Evolutionary conservation across 352 stramenopile genomes (phyloP).

Genomic region (Salisapilia sapeloensis): DNA sequence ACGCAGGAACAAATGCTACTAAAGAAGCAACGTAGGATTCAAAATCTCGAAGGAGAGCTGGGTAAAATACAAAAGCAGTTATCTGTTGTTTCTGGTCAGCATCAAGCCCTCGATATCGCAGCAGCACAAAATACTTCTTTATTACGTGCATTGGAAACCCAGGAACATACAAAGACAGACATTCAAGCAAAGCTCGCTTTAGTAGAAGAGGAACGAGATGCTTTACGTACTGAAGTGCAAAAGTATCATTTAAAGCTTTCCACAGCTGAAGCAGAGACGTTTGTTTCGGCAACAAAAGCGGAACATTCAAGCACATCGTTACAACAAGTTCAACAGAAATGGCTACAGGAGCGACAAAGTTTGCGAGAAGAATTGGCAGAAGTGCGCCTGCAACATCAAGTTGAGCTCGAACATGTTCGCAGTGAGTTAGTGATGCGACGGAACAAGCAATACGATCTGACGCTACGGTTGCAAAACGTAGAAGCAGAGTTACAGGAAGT

Average conservation of each 20-base stretch:
- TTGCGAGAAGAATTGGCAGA: conserved; percentile 25
- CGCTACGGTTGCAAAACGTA: conserved; percentile 37
- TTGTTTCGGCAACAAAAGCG: conserved; percentile 24
- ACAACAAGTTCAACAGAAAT: conserved; percentile 47
- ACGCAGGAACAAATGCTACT: conserved; percentile 42
- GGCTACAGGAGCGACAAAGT: conserved; percentile 22
- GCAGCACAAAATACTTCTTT: conserved; percentile 58
- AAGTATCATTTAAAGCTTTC: conserved; percentile 10
- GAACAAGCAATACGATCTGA: conserved; percentile 71
- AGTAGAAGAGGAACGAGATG: conserved; percentile 14
- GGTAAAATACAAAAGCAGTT: conserved; percentile 26
- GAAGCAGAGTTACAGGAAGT: conserved; percentile 28
- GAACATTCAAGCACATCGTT: too few species aligned
- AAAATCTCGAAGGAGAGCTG: conserved; percentile 33
- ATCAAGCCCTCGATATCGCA: conserved; percentile 58
- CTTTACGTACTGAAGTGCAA: conserved; percentile 13
- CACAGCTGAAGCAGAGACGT: conserved; percentile 23
- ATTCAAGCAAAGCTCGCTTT: conserved; percentile 7
- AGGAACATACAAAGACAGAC: conserved; percentile 21
- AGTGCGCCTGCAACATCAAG: conserved; percentile 22
- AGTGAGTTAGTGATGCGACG: conserved; percentile 50
- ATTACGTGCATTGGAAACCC: conserved; percentile 32
- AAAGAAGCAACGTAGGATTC: conserved; percentile 27
- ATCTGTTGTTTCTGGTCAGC: conserved; percentile 31
- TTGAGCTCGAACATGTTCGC: conserved; percentile 46